Base-by-base conservation (phyloP, 805 yeast species). In the Candida morakotiae region DNA sequence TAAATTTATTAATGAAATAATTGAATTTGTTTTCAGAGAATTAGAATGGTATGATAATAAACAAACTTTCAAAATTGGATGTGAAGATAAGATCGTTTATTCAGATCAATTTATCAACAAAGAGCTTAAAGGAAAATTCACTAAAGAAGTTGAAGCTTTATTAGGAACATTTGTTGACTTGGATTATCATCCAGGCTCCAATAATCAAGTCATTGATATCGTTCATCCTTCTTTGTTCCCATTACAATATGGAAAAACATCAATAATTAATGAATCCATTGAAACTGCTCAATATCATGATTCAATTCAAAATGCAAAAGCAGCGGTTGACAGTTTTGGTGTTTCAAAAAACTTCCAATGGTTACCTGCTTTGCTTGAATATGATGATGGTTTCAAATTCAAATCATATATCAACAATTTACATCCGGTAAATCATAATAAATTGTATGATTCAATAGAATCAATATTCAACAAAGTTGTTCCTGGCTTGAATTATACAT, bases 171-270 rank as follows among this genome's bases (percentile, higher is more conserved):
- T 48, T 34, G 47, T 38, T 14, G 41, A 38, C 14, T 38, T 48
- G 20, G 69, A 65, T 38, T 65, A 58, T 44, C 71, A 64, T 40
- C 71, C 71, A 9, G 56, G 55, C 4, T 53, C 67, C 8, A 45
- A 64, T 31, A 47, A 61, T 11, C 57, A 60, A 43, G 70, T 65
- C 2, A 42, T 63, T 15, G 66, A 65, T 41, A 50, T 67, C 16
- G 69, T 60, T 9, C 72, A 68, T 37, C 72, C 73, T 17, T 64
- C 70, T 13, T 51, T 68, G 28, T 67, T 51, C 31, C 65, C 68
- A 6, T 43, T 57, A 20, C 56, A 46, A 28, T 64, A 63, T 36
- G 64, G 56, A 0, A 41, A 9, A 13, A 57, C 66, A 5, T 53
- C 55, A 7, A 41, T 55, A 15, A 20, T 37, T 18, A 31, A 36